phyloP scores from a whole-genome alignment of 1,139 yeast genomes.

The Yamadazyma friedrichii region DNA sequence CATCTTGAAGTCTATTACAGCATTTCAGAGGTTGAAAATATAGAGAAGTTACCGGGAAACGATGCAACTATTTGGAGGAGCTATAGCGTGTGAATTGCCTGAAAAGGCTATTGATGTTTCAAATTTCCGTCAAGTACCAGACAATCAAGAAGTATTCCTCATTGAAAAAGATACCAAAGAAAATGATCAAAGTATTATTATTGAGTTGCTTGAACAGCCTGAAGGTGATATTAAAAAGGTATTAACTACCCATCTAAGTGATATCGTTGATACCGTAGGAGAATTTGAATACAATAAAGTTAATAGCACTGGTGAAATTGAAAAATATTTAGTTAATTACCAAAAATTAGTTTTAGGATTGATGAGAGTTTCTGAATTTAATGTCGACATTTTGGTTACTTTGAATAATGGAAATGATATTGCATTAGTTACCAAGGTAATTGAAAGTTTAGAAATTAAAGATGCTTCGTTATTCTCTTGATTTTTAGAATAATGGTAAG shows the following conservation, averaged over 20 bases:
- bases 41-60: neutral
- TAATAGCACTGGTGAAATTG: conserved; percentile 4
- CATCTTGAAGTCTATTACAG: neutral
- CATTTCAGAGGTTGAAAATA: neutral
- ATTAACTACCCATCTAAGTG: conserved; percentile 41
- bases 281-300: conserved; percentile 1
- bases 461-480: conserved; percentile 30
- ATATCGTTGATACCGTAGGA: conserved; percentile 23
- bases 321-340: conserved; percentile 48
- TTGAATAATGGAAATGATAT: conserved; percentile 41
- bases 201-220: conserved; percentile 67
- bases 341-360: conserved; percentile 20
- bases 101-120: conserved; percentile 67
- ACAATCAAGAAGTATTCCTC: conserved; percentile 83
- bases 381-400: conserved; percentile 63
- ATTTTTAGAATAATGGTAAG: too few species aligned
- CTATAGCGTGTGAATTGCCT: conserved; percentile 59
- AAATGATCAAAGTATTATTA: conserved; percentile 60
- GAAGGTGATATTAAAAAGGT: conserved; percentile 33
- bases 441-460: conserved; percentile 19
- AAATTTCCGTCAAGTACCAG: conserved; percentile 74
- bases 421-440: conserved; percentile 21
- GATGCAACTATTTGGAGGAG: conserved; percentile 68
- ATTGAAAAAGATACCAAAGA: conserved; percentile 28
- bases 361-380: conserved; percentile 2